Evolutionary conservation across 306 rosid genomes (phyloP), one percentile per base, ranked within the genome.

Genomic region (Cucurbita ficifolia): DNA sequence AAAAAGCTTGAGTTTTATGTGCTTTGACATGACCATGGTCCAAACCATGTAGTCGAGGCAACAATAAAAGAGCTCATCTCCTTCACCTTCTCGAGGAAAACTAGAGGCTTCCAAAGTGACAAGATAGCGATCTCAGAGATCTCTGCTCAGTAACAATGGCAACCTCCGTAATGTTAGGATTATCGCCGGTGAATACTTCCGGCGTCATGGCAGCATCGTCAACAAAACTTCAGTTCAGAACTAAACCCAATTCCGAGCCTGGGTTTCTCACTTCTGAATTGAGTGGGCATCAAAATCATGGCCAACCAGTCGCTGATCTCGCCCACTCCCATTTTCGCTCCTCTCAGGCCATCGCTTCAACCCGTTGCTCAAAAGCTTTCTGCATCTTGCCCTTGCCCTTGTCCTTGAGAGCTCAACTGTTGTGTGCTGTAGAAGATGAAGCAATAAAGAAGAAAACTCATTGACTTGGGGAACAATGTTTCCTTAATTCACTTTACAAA

Each of bases 231-330:
- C 73, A 76, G 2, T 40, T 70, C 18, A 82, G 68, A 70, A 36
- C 77, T 45, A 76, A 59, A 10, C 18, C 70, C 0, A 72, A 48
- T 79, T 73, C 89, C 12, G 90, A 86, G 45, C 72, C 90, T 54
- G 86, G 89, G 17, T 90, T 87, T 77, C 65, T 89, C 35, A 72
- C 76, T 64, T 90, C 97, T 5, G 92, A 89, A 71, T 80, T 94
- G 78, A 61, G 78, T 12, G 1, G 98, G 98, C 80, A 39, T 89
- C 87, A 86, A 74, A 82, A 81, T 89, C 81, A 84, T 89, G 4
- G 43, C 53, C 81, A 74, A 71, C 75, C 43, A 61, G 62, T 77
- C 83, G 11, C 76, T 62, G 35, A 70, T 74, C 67, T 60, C 67
- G 33, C n/a, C 81, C 51, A 33, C 52, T 5, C 80, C 84, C 56